Evolutionary conservation across 1,284 basidiomycete genomes (phyloP), one percentile per base, ranked within the genome.

Genomic region (Takashimella tepidaria): DNA sequence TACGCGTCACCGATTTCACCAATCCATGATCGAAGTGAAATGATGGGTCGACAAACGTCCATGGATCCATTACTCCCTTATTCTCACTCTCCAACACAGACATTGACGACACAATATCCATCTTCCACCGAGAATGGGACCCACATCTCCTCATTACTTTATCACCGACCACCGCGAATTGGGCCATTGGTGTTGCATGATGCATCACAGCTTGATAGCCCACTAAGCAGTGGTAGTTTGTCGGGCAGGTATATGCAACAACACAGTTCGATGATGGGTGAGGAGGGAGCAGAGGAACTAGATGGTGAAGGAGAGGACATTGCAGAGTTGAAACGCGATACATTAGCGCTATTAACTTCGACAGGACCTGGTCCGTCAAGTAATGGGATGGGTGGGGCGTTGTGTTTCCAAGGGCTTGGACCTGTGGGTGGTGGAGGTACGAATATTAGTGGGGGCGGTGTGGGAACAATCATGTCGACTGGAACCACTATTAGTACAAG

Each of bases 271-370:
- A n/a, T n/a, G n/a, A n/a, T n/a, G n/a, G 31, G 31, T 8, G 31
- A 37, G 8, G 31, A 8, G 40, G 51, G 41, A 26, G 37, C 47
- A 13, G 44, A 51, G 4, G 55, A 50, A 8, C 31, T 37, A 8
- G 57, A 62, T 3, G 52, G 47, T 21, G 57, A 62, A 20, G 56
- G 56, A 21, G 61, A 59, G 11, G 64, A 64, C 13, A 42, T 62
- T 16, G 40, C 60, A 5, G 66, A 69, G 43, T 54, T 72, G 31
- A 74, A 74, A 55, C 61, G 69, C 44, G 72, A 74, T 19, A 72
- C 68, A 2, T 53, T 74, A n/a, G 69, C 68, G 5, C 19, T 53
- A 24, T 45, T 59, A 25, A 51, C 21, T 20, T 10, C 37, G 10
- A 16, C 31, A 16, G 31, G 31, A 37, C 31, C 31, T 8, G 31